Evolutionary conservation across 2,329 filamentous ascomycete species (phyloP).

Genomic region (Penicillium sp.): DNA sequence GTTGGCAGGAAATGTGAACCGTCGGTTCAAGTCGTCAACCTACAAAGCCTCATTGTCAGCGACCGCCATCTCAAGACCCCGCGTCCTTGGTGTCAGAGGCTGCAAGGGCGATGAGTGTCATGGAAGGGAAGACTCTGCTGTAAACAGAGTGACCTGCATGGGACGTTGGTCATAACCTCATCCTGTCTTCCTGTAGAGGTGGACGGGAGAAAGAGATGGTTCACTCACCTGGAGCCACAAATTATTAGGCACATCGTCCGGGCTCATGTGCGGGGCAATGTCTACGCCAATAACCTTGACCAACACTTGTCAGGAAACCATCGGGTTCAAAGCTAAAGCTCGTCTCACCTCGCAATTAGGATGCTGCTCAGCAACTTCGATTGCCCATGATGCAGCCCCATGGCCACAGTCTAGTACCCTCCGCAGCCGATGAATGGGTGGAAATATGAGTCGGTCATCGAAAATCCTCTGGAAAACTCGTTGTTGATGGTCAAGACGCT

Average conservation of each 20-base stretch:
- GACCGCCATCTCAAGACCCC: slow-evolving; percentile 6
- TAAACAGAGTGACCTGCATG: not conserved
- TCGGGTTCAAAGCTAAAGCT: not conserved
- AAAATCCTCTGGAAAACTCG: slow-evolving; percentile 66
- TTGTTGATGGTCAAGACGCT: slow-evolving; percentile 67
- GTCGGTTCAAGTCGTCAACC: slow-evolving; percentile 71
- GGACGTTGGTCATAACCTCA: not conserved
- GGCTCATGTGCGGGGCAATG: slow-evolving; percentile 70
- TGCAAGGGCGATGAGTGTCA: not conserved
- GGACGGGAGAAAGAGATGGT: slow-evolving; percentile 8
- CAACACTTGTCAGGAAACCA: slow-evolving; percentile 23
- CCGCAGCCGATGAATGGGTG: slow-evolving; percentile 61
- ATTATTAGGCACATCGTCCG: slow-evolving; percentile 67
- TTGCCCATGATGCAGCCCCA: slow-evolving; percentile 71
- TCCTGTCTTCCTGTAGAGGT: not conserved
- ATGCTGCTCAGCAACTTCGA: slow-evolving; percentile 67
- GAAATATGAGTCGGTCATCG: slow-evolving; percentile 69
- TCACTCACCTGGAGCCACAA: slow-evolving; percentile 64
- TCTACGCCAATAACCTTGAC: slow-evolving; percentile 71
- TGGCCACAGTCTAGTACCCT: slow-evolving; percentile 73
- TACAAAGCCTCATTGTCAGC: slow-evolving; percentile 32
- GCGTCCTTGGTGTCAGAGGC: not conserved
- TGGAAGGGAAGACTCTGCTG: not conserved
- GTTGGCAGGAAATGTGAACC: slow-evolving; percentile 69
- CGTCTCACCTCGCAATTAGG: slow-evolving; percentile 65